A percentile compares a stretch with the other conserved stretches of the same genome.
phyloP scores from a whole-genome alignment of 805 yeast species.

The Hanseniaspora osmophila region DNA sequence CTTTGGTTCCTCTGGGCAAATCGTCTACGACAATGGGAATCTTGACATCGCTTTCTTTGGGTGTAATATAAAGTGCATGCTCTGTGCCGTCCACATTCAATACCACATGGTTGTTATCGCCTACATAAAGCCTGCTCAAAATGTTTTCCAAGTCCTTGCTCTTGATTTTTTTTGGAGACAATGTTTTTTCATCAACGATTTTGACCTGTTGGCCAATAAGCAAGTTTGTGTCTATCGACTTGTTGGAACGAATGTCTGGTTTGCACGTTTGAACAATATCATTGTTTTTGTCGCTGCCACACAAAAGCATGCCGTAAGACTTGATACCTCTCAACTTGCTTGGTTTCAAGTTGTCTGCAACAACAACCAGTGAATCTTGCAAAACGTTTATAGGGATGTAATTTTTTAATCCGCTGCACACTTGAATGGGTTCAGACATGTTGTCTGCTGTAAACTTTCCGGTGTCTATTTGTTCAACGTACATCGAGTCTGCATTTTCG shows the following conservation, averaged over 20 bases:
- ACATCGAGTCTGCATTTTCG: conserved; percentile 44
- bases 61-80: conserved; percentile 6
- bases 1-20: conserved; percentile 9
- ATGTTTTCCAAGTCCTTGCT: conserved; percentile 13
- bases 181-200: neutral
- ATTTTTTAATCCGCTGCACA: conserved; percentile 47
- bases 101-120: conserved; percentile 6
- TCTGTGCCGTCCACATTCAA: conserved; percentile 8
- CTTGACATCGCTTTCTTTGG: conserved; percentile 1
- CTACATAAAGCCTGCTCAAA: conserved; percentile 9
- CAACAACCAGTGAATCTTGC: conserved; percentile 30
- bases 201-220: neutral
- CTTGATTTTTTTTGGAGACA: conserved; percentile 10
- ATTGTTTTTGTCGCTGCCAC: conserved; percentile 28
- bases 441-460: conserved; percentile 6
- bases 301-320: conserved; percentile 54
- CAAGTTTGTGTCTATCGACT: conserved; percentile 1
- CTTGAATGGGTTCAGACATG: conserved; percentile 20
- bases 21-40: conserved; percentile 8
- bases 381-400: conserved; percentile 28
- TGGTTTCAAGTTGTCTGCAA: conserved; percentile 44
- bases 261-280: conserved; percentile 11
- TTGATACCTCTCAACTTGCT: conserved; percentile 47
- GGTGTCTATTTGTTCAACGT: conserved; percentile 36
- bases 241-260: conserved; percentile 9